A percentile compares a stretch with the other conserved stretches of the same genome.
Conservation (phyloP, 2,329 filamentous ascomycete genomes). For the Phaeosphaeriaceae sp. region DNA sequence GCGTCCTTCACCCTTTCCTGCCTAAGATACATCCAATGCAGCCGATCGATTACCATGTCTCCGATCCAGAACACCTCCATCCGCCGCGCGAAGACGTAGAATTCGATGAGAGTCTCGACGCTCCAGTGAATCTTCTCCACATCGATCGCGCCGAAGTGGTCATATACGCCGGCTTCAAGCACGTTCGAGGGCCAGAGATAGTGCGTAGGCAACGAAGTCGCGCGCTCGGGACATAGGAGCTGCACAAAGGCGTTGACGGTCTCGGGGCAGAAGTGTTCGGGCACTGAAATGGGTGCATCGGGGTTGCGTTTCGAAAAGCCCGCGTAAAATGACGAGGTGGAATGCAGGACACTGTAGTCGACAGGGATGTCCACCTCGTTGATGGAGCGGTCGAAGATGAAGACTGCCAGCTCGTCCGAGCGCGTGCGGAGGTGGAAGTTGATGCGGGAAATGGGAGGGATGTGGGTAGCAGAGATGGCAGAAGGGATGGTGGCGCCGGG, state of each 20-base stretch:
- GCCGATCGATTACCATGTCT: constrained; percentile 2
- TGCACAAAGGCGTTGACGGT: constrained; percentile 11
- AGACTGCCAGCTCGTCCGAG: neutral
- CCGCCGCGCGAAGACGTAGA: neutral
- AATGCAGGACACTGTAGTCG: neutral
- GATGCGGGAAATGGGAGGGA: neutral
- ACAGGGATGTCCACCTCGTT: neutral
- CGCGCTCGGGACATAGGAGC: constrained; percentile 3
- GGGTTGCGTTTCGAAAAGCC: neutral
- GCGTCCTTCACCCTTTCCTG: neutral
- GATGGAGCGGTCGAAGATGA: neutral
- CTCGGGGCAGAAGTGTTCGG: neutral
- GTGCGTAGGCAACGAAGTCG: constrained; percentile 7
- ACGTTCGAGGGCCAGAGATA: constrained; percentile 5
- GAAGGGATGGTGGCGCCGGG: neutral
- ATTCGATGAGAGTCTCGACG: neutral
- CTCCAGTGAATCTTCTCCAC: constrained; percentile 3
- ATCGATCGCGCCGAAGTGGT: neutral
- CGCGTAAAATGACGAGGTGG: neutral
- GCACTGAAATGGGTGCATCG: neutral
- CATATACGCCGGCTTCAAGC: neutral
- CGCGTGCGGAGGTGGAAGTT: constrained; percentile 12
- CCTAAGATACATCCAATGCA: neutral
- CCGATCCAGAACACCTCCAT: constrained; percentile 1
- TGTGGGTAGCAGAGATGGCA: neutral